A percentile compares a stretch with the other conserved stretches of the same genome.
phyloP scores from a whole-genome alignment of 176 grass and related monocot species.

The Chrysopogon serrulatus region DNA sequence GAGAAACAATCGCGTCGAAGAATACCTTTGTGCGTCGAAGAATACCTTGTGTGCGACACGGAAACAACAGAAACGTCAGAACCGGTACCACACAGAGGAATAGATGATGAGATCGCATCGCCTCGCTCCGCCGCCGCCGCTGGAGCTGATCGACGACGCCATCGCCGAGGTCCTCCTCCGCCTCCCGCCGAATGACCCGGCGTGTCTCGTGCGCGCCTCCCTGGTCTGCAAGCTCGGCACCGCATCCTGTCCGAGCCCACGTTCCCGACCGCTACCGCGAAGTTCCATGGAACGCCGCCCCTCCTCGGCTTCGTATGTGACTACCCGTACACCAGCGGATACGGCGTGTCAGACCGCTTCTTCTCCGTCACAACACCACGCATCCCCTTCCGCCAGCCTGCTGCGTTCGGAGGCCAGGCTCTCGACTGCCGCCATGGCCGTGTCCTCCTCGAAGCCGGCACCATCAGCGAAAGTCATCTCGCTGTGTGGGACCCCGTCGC shows the following conservation, averaged over 20 bases:
- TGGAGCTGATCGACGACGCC: not conserved
- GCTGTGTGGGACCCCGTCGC: not conserved
- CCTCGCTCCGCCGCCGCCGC: not conserved
- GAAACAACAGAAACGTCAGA: too few relatives aligned
- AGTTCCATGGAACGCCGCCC: not conserved
- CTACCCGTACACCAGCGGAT: not conserved
- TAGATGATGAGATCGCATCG: not conserved
- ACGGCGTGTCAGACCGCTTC: not conserved
- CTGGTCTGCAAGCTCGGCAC: constrained; percentile 9
- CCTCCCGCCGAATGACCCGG: not conserved
- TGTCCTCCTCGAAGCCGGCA: not conserved
- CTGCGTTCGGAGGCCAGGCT: too few relatives aligned
- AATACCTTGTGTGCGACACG: too few relatives aligned
- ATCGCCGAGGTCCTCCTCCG: constrained; percentile 6
- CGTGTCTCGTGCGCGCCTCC: not conserved
- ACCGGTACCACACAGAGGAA: too few relatives aligned
- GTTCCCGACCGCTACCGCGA: constrained; percentile 9
- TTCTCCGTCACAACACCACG: not conserved
- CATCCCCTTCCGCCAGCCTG: not conserved
- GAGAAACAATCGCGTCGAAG: too few relatives aligned
- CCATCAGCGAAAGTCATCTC: not conserved
- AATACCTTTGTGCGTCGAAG: too few relatives aligned
- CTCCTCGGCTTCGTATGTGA: not conserved
- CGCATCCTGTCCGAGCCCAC: not conserved
- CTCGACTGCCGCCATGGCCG: too few relatives aligned